Evolutionary conservation across 768 basidiomycete species (phyloP).

Genomic region (Daedaleopsis sinensis): DNA sequence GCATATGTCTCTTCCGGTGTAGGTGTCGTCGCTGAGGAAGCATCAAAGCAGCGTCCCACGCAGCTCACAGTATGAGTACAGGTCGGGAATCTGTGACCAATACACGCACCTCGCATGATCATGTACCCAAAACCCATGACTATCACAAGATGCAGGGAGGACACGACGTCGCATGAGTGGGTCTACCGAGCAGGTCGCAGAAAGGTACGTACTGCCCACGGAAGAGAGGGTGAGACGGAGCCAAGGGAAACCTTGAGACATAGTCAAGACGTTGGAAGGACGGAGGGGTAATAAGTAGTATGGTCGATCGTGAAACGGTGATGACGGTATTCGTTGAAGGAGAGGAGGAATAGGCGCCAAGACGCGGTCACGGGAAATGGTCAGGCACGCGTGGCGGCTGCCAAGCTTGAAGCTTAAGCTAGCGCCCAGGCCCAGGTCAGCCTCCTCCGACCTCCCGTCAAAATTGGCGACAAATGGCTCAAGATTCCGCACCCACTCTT

Average conservation of each 20-base stretch:
- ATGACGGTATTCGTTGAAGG: no score
- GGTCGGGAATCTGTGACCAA: background rate
- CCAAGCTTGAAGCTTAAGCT: background rate
- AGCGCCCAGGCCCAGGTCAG: no score
- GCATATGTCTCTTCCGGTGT: slow-evolving; percentile 39
- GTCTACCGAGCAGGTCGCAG: background rate
- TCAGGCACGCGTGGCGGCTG: background rate
- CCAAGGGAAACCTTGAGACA: slow-evolving; percentile 36
- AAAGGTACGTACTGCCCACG: slow-evolving; percentile 31
- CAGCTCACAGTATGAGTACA: background rate
- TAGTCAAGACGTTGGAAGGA: background rate
- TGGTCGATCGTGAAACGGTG: background rate
- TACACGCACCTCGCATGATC: slow-evolving; percentile 34
- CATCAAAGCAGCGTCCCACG: background rate
- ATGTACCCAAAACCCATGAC: slow-evolving; percentile 38
- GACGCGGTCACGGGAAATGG: background rate
- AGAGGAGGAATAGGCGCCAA: background rate
- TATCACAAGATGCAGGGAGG: slow-evolving; percentile 7
- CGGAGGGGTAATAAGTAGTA: background rate
- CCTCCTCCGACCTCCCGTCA: no score
- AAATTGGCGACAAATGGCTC: background rate
- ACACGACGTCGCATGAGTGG: background rate
- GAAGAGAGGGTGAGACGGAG: slow-evolving; percentile 28
- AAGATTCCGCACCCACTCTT: background rate
- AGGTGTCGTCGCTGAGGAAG: slow-evolving; percentile 31